Evolutionary conservation across 495 filamentous ascomycete species (phyloP), one percentile per base, ranked within the genome.

Genomic region (Xylaria bambusicola): DNA sequence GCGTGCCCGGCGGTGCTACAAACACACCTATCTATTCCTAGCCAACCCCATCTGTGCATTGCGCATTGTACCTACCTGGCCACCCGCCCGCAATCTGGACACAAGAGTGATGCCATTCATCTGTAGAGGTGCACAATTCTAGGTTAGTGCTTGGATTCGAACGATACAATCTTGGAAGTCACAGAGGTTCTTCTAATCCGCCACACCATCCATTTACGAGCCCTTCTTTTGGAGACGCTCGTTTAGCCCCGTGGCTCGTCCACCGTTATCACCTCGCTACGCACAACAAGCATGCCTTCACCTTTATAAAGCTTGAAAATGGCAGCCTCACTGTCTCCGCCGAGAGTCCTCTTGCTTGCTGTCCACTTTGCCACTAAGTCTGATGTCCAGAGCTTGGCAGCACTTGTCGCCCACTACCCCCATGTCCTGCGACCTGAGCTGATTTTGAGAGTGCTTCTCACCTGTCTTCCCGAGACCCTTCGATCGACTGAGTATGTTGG

Each of bases 401-500:
- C 75, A 45, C 77, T 96, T 29, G 81, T 85, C 55, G 76, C 83
- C 50, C 78, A 78, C 52, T 81, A 86, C 60, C 78, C 54, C 67
- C 69, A 70, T 46, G 79, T 80, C 58, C 80, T 93, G 54, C 80
- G 82, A 18, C 78, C 83, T 10, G 88, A 89, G 58, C 80, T 90
- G 44, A 63, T 93, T 33, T 76, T 95, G 62, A 86, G 92, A 64
- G 88, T 97, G 50, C 74, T 96, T 59, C 80, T 97, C 58, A 95
- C 88, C 52, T 94, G 86, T 63, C 82, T 97, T 6, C 92, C 93
- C 35, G 92, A 94, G 69, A 89, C 82, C 48, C 75, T 84, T 10
- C 83, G 84, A 15, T 88, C 92, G 26, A 77, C 71, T 21, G 64
- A 75, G 36, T 96, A 96, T 68, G 78, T 81, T 10, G 69, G 76